Evolutionary conservation across 352 stramenopile genomes (phyloP).

Genomic region (Elongisporangium senticosum): DNA sequence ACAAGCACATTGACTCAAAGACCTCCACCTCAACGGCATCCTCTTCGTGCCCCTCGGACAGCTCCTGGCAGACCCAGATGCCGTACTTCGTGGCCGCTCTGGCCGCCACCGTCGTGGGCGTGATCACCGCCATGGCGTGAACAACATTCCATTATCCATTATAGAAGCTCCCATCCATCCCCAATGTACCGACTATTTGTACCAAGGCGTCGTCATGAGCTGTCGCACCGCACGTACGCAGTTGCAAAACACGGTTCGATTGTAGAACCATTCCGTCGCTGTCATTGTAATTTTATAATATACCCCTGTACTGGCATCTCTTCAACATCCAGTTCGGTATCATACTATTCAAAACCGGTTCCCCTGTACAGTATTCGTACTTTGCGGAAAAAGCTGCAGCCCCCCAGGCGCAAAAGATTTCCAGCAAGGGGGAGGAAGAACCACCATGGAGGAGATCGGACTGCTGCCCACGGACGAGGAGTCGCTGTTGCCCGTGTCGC

Average conservation of each 20-base stretch:
- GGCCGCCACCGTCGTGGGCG: not conserved
- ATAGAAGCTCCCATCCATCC: not conserved
- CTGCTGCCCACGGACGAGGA: constrained; percentile 41
- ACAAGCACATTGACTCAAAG: not conserved
- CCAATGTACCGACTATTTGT: not conserved
- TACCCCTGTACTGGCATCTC: not conserved
- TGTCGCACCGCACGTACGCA: not conserved
- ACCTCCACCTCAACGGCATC: not conserved
- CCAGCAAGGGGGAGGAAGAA: not conserved
- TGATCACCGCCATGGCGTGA: not conserved
- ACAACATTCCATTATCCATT: not conserved
- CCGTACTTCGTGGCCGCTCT: not conserved
- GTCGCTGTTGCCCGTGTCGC: constrained; percentile 40
- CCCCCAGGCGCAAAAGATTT: constrained; percentile 8
- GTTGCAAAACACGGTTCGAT: not conserved
- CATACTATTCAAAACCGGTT: not conserved
- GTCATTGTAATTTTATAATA: not conserved
- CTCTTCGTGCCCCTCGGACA: no score
- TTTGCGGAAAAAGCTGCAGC: not conserved
- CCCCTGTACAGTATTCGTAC: not conserved
- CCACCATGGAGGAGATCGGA: constrained; percentile 62
- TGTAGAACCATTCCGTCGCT: not conserved
- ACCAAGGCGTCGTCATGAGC: not conserved
- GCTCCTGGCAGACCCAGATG: not conserved
- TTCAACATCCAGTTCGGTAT: not conserved